Conservation (phyloP, 176 grass and related monocot genomes). For the Ampelocalamus luodianensis region DNA sequence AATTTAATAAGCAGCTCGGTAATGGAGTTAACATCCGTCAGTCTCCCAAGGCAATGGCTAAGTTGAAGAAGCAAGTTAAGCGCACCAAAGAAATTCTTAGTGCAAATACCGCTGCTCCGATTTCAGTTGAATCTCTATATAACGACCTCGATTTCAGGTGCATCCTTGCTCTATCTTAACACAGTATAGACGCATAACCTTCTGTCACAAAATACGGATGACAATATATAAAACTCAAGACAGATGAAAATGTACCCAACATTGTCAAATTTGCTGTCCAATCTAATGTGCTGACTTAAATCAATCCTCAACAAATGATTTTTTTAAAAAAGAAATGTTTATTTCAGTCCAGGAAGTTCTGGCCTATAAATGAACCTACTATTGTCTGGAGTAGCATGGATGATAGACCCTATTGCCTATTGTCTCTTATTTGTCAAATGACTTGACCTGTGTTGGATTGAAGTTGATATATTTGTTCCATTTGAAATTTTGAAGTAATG, state of each 20-base stretch:
- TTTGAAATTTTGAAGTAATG: slow-evolving; percentile 5
- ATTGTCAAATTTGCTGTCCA: slow-evolving; percentile 26
- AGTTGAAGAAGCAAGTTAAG: slow-evolving; percentile 99
- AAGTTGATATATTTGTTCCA: neutral
- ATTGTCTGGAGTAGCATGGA: slow-evolving; percentile 33
- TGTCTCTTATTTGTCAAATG: slow-evolving; percentile 28
- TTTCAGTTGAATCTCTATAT: slow-evolving; percentile 96
- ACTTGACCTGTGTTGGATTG: slow-evolving; percentile 10
- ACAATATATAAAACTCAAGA: slow-evolving; percentile 16
- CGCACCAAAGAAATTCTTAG: slow-evolving; percentile 99
- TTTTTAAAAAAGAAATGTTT: neutral
- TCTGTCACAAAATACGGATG: neutral
- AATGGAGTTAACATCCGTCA: slow-evolving; percentile 86
- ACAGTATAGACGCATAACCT: neutral
- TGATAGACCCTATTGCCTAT: neutral
- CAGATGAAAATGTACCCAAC: slow-evolving; percentile 16
- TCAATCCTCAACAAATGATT: neutral
- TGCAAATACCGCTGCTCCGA: slow-evolving; percentile 88
- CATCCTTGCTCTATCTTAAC: slow-evolving; percentile 2
- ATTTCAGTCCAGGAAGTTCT: slow-evolving; percentile 3
- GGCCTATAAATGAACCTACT: neutral
- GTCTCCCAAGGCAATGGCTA: slow-evolving; percentile 97
- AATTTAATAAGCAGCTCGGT: slow-evolving; percentile 89
- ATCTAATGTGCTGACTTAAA: neutral
- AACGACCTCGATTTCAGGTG: slow-evolving; percentile 97